Evolutionary conservation across 176 grass and related monocot species (phyloP), one percentile per base, ranked within the genome.

Genomic region (Lolium perenne): DNA sequence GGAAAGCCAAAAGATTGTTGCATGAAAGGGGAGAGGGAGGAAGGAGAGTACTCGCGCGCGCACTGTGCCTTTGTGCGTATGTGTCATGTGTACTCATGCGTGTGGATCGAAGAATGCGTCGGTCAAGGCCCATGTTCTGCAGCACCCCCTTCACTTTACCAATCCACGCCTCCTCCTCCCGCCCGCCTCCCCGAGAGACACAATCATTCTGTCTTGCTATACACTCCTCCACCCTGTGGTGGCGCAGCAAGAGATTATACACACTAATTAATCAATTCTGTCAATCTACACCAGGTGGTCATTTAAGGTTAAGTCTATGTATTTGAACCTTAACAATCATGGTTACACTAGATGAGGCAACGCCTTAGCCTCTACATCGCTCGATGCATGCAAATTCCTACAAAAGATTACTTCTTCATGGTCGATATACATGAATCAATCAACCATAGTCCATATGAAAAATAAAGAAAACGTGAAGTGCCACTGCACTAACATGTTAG

Each of bases 161-260:
- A 86, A 87, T 94, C 90, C 94, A 99, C 94, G 92, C 97, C 88
- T 98, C 82, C 84, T 87, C 64, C 32, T 35, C 32, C 84, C 86
- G 91, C 95, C 87, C 88, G 91, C 95, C 87, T 97, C 87, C 89
- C 91, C 84, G 87, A 90, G 91, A 84, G 87, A 94, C 83, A 95
- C 88, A 90, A 97, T 99, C 89, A 99, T 99, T 91, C 16, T 99
- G 89, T 91, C 97, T 99, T 99, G 94, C 78, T 83, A 99, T 84
- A 91, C 97, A 99, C 97, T 97, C 94, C 87, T 92, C 59, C 66
- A 82, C 76, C 87, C 59, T 22, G 35, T 59, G 15, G 53, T 59
- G 65, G 20, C n/a, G 56, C 54, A 57, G 54, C 54, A 7, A 54
- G 61, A 4, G 35, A 29, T 77, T 41, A 76, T 58, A 41, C 64